Base-by-base conservation (phyloP, 768 basidiomycete genomes). In the Russula brevipes region DNA sequence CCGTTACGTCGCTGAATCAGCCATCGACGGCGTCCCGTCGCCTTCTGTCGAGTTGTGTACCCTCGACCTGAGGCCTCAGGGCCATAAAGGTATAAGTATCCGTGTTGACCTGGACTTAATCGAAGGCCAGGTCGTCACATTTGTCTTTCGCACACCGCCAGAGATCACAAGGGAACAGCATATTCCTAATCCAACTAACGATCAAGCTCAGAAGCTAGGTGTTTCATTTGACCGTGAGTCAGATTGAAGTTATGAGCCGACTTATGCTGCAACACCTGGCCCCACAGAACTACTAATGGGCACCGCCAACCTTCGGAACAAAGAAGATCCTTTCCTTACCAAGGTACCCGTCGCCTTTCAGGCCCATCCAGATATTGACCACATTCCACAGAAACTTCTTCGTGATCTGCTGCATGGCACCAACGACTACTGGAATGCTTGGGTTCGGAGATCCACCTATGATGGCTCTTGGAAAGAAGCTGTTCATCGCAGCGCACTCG, bases 391-490 rank as follows among this genome's bases (percentile, higher is more conserved):
- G 82, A 79, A 82, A 44, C 76, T 93, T 4, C 71, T 91, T 35
- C 77, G 80, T 35, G 73, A 76, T 9, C 73, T 92, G 16, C 76
- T 90, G 35, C 74, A 77, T 54, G 89, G 84, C 5, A 97, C 95
- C 4, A 86, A 86, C 65, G 74, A 74, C 31, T 97, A 90, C 73
- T 98, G 94, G 94, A 85, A 85, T 65, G 76, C 83, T 24, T 98
- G 95, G 95, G 87, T 97, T 68, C 80, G 84, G n/a, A 82, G 84
- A 67, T 92, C 89, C 39, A 93, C 89, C 0, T 99, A 99, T 74
- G 82, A 81, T 14, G 97, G 96, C 0, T 84, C 92, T 16, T 99
- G 97, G 97, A 89, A 95, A 69, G 97, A 99, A 73, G 87, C 89
- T 2, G 94, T 98, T 5, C 85, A 93, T 70, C 84, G 95, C 30